Conservation (phyloP, 2,329 filamentous ascomycete species). For the Ascochyta koolunga region DNA sequence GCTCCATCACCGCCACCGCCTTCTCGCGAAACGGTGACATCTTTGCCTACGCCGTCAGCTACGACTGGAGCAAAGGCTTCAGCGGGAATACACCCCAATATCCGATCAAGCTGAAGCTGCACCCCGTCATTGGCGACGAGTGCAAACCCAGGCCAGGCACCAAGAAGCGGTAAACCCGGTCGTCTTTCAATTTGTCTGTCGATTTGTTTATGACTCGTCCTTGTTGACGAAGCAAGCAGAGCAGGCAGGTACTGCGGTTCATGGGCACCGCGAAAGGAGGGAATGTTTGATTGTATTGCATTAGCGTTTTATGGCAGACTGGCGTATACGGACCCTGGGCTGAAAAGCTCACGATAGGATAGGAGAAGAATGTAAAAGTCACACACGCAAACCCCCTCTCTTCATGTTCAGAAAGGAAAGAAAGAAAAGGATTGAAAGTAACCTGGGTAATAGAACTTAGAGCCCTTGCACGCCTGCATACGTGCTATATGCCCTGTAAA, state of each 20-base stretch:
- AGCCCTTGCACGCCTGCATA: not conserved
- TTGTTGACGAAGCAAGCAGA: not conserved
- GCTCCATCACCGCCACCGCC: constrained; percentile 87
- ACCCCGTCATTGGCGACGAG: constrained; percentile 56
- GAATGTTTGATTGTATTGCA: constrained; percentile 13
- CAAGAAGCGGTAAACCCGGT: constrained; percentile 51
- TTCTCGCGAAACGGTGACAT: constrained; percentile 82
- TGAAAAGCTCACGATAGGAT: not conserved
- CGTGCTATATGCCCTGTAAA: constrained; percentile 1
- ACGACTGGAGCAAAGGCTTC: constrained; percentile 99
- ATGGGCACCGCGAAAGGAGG: not conserved
- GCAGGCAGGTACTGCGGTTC: too few relatives aligned
- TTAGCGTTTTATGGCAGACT: constrained; percentile 14
- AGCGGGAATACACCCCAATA: constrained; percentile 72
- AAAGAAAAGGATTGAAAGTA: not conserved
- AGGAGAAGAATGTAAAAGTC: constrained; percentile 3
- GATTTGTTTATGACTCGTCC: not conserved
- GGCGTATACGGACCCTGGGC: constrained; percentile 5
- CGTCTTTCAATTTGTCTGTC: too few relatives aligned
- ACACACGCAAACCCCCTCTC: not conserved
- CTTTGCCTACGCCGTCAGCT: constrained; percentile 75
- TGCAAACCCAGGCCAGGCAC: constrained; percentile 57
- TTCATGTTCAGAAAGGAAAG: not conserved
- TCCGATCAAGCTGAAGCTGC: constrained; percentile 59
- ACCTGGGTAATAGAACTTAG: not conserved